phyloP scores from a whole-genome alignment of 352 stramenopile genomes.

The Globisporangium apiculatum region DNA sequence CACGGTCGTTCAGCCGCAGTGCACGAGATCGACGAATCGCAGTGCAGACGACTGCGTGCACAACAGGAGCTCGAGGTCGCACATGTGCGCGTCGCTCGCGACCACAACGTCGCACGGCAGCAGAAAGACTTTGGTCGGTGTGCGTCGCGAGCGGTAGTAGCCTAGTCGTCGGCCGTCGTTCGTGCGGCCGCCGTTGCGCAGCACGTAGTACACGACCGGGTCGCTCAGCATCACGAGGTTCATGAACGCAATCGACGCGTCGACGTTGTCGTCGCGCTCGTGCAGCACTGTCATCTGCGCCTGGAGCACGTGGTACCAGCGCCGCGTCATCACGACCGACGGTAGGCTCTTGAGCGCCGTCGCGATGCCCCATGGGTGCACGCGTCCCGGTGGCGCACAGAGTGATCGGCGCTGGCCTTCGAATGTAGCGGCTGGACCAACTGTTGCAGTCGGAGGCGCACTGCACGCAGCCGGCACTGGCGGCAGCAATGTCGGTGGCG shows the following conservation, averaged over 20 bases:
- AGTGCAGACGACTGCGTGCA: too few relatives aligned
- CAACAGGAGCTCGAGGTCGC: too few relatives aligned
- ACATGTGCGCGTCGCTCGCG: not conserved
- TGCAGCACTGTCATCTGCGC: constrained; percentile 2
- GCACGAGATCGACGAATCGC: too few relatives aligned
- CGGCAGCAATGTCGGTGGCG: not conserved
- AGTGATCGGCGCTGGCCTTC: not conserved
- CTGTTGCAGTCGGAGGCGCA: too few relatives aligned
- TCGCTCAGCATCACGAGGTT: constrained; percentile 15
- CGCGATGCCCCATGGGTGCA: not conserved
- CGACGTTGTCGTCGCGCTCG: constrained; percentile 7
- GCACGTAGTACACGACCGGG: constrained; percentile 11
- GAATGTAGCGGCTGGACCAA: not conserved
- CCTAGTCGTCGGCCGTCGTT: not conserved
- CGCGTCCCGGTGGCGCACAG: not conserved
- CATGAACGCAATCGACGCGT: constrained; percentile 9
- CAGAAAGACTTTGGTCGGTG: too few relatives aligned
- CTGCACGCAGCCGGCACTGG: not conserved
- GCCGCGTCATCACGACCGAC: constrained; percentile 5
- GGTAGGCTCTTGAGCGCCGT: not conserved
- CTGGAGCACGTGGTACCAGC: constrained; percentile 1
- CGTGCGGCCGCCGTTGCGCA: not conserved
- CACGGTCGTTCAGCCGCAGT: too few relatives aligned
- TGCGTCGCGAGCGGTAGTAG: constrained; percentile 1
- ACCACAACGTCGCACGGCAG: not conserved